Base-by-base conservation (phyloP, 2,329 filamentous ascomycete species). In the Ophiostoma pallidulum region DNA sequence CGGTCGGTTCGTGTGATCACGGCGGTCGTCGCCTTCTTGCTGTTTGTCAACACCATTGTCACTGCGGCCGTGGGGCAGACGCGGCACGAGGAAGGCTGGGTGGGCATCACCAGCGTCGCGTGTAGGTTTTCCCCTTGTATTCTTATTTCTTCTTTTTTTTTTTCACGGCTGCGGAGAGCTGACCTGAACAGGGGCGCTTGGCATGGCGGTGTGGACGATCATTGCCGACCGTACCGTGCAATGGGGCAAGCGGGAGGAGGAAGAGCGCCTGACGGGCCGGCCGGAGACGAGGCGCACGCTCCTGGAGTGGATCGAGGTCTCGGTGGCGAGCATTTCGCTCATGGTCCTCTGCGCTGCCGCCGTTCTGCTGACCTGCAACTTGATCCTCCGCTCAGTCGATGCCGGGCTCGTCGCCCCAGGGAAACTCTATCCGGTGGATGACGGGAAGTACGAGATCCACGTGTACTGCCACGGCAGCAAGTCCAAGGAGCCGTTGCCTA, bases 201-300 rank as follows among this genome's bases (percentile, higher is more conserved):
- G 92, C 39, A 86, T 94, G 61, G 77, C 84, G 31, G 63, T 85
- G 3, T 97, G 88, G 80, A 84, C 84, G 20, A 71, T 96, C 18
- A 58, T 83, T 8, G 86, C 84, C 8, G 91, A 95, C 60, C 76
- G 84, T 41, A 80, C 86, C 4, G 92, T 98, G 8, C 77, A 84
- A 58, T 94, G 88, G 84, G 92, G 91, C 48, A 97, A 97, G 66
- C 74, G 73, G 1, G 88, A 96, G 58, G 92, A 97, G 63, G 92
- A 98, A 62, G 84, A 95, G 62, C 80, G 92, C 22, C 71, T 97
- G 18, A 97, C 91, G 0, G 92, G 92, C 10, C 84, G 91, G 13
- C 78, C 84, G 26, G 91, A 98, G 68, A 88, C 84, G 10, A 78
- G 90, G 20, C 80, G 90, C 24, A 86, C 88, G 0, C 64, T 96